These are phyloP conservation scores for Rhynchospora breviuscula DNA, from an alignment of 176 grass and related monocot species.

Conservation along the genomic window DNA sequence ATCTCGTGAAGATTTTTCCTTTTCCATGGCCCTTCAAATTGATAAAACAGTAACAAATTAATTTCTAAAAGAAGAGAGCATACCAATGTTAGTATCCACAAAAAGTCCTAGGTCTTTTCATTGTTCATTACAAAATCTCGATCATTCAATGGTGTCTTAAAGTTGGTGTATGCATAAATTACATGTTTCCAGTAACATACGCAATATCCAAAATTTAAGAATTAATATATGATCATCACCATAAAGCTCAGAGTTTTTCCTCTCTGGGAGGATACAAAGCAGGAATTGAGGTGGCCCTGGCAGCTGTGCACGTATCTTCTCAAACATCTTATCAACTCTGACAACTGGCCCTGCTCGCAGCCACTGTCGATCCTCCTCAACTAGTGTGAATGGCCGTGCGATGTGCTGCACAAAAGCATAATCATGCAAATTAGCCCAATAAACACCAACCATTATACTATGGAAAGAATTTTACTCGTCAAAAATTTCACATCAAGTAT, in stretches of 20 bases:
- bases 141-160: not conserved
- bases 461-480: not conserved
- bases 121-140: not conserved
- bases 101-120: not conserved
- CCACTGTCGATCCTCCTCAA: constrained; percentile 72
- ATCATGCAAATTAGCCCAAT: constrained; percentile 24
- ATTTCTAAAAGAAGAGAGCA: not conserved
- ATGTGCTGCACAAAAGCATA: constrained; percentile 42
- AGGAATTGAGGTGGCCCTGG: constrained; percentile 59
- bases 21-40: constrained; percentile 79
- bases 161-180: not conserved
- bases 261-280: constrained; percentile 89
- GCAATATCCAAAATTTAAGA: not conserved
- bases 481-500: not conserved
- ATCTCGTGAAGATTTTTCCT: constrained; percentile 90
- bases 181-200: not conserved
- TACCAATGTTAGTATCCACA: not conserved
- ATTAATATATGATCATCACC: constrained; percentile 29
- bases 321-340: constrained; percentile 85
- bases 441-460: constrained; percentile 13
- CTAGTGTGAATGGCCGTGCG: constrained; percentile 47
- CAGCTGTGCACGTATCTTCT: constrained; percentile 61
- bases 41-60: not conserved
- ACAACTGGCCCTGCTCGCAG: constrained; percentile 53
- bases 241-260: constrained; percentile 83